phyloP scores from a whole-genome alignment of 2,329 filamentous ascomycete species.

The Teratosphaeria destructans region DNA sequence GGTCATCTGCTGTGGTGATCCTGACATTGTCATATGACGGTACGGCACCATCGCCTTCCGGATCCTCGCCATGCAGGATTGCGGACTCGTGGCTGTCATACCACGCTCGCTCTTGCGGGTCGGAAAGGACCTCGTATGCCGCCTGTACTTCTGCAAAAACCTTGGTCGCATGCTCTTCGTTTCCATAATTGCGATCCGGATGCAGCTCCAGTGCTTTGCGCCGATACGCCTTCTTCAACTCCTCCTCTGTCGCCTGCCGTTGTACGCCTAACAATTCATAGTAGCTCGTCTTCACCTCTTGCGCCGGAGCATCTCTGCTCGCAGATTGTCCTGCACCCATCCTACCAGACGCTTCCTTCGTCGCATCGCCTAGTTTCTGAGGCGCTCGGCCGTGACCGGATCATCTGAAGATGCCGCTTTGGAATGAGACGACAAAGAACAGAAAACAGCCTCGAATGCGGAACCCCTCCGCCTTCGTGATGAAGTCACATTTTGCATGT shows the following conservation, averaged over 20 bases:
- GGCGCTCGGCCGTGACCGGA: not conserved
- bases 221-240: slow-evolving; percentile 93
- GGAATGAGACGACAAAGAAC: too few relatives aligned
- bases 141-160: slow-evolving; percentile 86
- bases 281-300: slow-evolving; percentile 59
- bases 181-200: slow-evolving; percentile 83
- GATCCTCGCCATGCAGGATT: slow-evolving; percentile 61
- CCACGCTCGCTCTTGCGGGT: slow-evolving; percentile 92
- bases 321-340: slow-evolving; percentile 41
- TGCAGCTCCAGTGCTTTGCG: slow-evolving; percentile 86
- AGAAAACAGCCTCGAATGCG: not conserved
- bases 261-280: slow-evolving; percentile 75
- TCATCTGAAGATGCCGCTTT: not conserved
- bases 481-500: not conserved
- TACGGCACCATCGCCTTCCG: slow-evolving; percentile 37
- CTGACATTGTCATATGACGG: slow-evolving; percentile 59
- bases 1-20: slow-evolving; percentile 70
- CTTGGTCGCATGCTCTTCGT: slow-evolving; percentile 71
- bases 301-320: slow-evolving; percentile 13
- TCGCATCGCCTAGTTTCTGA: not conserved
- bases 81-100: slow-evolving; percentile 89
- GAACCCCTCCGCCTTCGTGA: not conserved
- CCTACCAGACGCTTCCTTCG: not conserved
- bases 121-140: slow-evolving; percentile 91
- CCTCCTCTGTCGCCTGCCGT: slow-evolving; percentile 64